Evolutionary conservation across 192 early-diverging fungal genomes (phyloP).

Genomic region (Backusella sp.): DNA sequence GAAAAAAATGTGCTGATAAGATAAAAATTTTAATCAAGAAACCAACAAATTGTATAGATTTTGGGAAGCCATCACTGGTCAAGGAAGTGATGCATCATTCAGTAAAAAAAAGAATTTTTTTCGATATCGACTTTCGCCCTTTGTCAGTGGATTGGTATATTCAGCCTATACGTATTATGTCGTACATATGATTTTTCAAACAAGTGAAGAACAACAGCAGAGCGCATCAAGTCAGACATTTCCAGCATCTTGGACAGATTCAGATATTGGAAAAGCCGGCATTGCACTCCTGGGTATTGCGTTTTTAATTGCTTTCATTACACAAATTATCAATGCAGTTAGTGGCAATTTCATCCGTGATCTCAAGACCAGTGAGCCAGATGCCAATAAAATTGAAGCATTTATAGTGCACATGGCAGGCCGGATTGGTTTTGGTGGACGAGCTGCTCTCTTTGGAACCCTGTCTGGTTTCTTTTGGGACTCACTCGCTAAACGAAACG

Average conservation of each 20-base stretch:
- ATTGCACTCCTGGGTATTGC: conserved; percentile 39
- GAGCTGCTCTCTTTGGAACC: conserved; percentile 44
- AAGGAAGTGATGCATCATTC: conserved; percentile 44
- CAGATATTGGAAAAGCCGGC: conserved; percentile 25
- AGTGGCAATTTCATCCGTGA: conserved; percentile 37
- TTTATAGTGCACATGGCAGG: conserved; percentile 33
- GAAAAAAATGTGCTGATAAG: neutral
- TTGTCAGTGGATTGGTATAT: conserved; percentile 47
- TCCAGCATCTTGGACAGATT: conserved; percentile 35
- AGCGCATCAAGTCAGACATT: conserved; percentile 32
- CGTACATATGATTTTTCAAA: conserved; percentile 39
- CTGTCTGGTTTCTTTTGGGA: conserved; percentile 39
- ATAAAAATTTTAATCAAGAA: neutral
- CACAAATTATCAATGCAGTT: conserved; percentile 43
- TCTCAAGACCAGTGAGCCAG: conserved; percentile 19
- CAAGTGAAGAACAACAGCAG: conserved; percentile 21
- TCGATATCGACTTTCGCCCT: conserved; percentile 42
- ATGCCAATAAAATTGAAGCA: conserved; percentile 25
- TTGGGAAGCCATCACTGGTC: conserved; percentile 47
- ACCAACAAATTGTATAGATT: conserved; percentile 25
- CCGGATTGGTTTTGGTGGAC: conserved; percentile 43
- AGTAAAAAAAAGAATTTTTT: conserved; percentile 44
- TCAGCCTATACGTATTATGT: conserved; percentile 44
- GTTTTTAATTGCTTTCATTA: conserved; percentile 43
- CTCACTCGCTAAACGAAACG: conserved; percentile 18